These are phyloP conservation scores for Mycena galopus DNA, from an alignment of 768 basidiomycete species.

Conservation along the genomic window DNA sequence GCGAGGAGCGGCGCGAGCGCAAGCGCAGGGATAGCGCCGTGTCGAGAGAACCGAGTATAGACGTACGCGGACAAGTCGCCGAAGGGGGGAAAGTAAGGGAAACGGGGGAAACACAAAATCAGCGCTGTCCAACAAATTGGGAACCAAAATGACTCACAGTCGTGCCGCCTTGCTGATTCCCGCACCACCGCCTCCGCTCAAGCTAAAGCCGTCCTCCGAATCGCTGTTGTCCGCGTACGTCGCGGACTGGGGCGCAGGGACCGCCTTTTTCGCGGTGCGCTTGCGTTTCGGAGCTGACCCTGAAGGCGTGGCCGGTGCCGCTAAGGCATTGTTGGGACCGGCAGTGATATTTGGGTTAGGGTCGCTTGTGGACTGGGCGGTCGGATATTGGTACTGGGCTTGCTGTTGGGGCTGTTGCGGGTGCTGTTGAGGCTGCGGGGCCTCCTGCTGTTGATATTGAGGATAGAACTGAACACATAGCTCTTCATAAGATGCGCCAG, in stretches of 20 bases:
- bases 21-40: neutral
- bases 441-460: slow-evolving; percentile 40
- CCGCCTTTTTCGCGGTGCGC: slow-evolving; percentile 45
- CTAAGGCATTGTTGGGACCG: slow-evolving; percentile 13
- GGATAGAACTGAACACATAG: slow-evolving; percentile 38
- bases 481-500: slow-evolving; percentile 35
- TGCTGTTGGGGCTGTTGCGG: slow-evolving; percentile 32
- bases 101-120: slow-evolving; percentile 39
- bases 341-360: slow-evolving; percentile 26
- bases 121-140: slow-evolving; percentile 31
- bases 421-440: slow-evolving; percentile 5
- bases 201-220: slow-evolving; percentile 51
- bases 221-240: slow-evolving; percentile 48
- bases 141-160: slow-evolving; percentile 27
- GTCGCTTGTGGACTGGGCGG: slow-evolving; percentile 29
- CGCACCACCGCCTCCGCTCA: slow-evolving; percentile 42
- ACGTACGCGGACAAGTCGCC: neutral
- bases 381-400: slow-evolving; percentile 27
- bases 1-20: neutral
- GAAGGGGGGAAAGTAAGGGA: slow-evolving; percentile 5
- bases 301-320: slow-evolving; percentile 21
- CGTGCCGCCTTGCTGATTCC: slow-evolving; percentile 52
- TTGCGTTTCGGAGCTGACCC: slow-evolving; percentile 41
- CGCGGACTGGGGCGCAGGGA: slow-evolving; percentile 32
- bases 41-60: neutral